Conservation (phyloP, 2,329 filamentous ascomycete genomes). For the Rhynchosporium graminicola region DNA sequence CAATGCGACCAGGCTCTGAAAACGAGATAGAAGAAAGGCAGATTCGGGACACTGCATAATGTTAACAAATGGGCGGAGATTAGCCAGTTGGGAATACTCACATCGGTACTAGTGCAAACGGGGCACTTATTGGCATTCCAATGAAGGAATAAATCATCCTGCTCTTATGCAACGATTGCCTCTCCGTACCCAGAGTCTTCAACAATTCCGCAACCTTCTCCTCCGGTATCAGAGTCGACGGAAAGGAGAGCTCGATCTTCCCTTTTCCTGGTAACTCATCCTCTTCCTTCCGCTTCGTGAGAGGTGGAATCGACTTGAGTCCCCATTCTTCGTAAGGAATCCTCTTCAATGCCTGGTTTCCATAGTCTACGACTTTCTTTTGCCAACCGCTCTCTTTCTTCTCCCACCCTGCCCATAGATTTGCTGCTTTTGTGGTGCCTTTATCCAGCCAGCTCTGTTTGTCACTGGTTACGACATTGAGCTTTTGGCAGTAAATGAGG, state of each 20-base stretch:
- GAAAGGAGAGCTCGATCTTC: conserved; percentile 75
- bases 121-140: conserved; percentile 79
- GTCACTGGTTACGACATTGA: conserved; percentile 56
- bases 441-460: conserved; percentile 65
- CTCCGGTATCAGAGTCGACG: conserved; percentile 65
- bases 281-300: conserved; percentile 65
- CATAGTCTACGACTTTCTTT: conserved; percentile 80
- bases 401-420: conserved; percentile 86
- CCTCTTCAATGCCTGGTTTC: conserved; percentile 79
- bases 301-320: conserved; percentile 86
- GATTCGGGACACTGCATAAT: conserved; percentile 72
- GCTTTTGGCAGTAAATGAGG: conserved; percentile 86
- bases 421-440: conserved; percentile 68
- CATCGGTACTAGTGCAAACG: conserved; percentile 83
- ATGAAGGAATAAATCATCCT: conserved; percentile 79
- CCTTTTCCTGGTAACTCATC: conserved; percentile 64
- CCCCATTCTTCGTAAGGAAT: conserved; percentile 99
- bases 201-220: conserved; percentile 67
- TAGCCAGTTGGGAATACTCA: conserved; percentile 51
- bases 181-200: conserved; percentile 72
- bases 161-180: conserved; percentile 74
- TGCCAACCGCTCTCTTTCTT: conserved; percentile 84
- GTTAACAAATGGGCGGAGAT: conserved; percentile 13
- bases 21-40: conserved; percentile 94
- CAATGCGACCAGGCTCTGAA: conserved; percentile 94